Evolutionary conservation across 1,139 yeast genomes (phyloP), one percentile per base, ranked within the genome.

Genomic region (Lodderomyces elongisporus): DNA sequence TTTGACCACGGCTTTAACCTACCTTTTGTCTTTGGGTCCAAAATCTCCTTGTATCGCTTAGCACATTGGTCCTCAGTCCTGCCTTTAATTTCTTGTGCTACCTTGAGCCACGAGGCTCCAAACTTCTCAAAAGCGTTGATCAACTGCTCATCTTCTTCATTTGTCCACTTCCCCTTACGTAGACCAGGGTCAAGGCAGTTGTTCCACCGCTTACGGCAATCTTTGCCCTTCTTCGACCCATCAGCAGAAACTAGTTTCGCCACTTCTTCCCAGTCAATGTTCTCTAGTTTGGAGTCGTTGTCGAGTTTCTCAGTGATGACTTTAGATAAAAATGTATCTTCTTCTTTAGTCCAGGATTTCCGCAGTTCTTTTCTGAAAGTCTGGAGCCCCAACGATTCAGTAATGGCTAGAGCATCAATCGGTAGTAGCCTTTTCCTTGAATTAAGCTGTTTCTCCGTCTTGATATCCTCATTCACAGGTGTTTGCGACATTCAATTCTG

Each of bases 41-140:
- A 59, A 2, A 88, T 95, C 49, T 89, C 97, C 14, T 82, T 77
- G 54, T 87, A 89, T 45, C 97, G 62, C 51, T 89, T 89, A 2
- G 95, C 87, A 60, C 96, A 89, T 59, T 89, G 97, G 55, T 88
- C 96, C 52, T 88, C 96, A 1, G 95, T 89, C 48, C 97, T 66
- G 3, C 96, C 95, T 2, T 77, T 73, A 9, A 88, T 83, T 34
- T 74, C 79, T 33, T 69, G 61, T 0, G 95, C 79, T 6, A 89
- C 89, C 45, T 80, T 79, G 42, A 84, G 85, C 97, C 97, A 89
- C 26, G 79, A 73, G 0, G 95, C 72, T 0, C 96, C 96, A 54
- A 73, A 71, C 42, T 68, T 72, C 31, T 72, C 63, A 51, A 73
- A 83, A 1, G 94, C 89, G 31, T 67, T 66, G 15, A 81, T 52